These are phyloP conservation scores for Tetragonia tetragonoides DNA, from an alignment of 148 eudicot species.

Conservation along the genomic window DNA sequence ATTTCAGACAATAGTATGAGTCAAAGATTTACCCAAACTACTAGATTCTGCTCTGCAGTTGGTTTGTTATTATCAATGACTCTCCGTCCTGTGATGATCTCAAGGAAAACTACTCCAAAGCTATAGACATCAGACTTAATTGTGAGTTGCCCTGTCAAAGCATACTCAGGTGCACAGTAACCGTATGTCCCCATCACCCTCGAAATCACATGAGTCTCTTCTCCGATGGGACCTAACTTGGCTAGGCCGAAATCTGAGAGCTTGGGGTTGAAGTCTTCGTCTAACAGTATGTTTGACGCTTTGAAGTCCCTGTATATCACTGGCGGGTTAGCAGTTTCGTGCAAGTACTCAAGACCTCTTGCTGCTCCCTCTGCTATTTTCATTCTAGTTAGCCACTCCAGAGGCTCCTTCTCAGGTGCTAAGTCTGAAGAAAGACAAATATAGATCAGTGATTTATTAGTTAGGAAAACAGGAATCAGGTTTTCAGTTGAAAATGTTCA, in stretches of 20 bases:
- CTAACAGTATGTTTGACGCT: slow-evolving; percentile 74
- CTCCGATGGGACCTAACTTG: slow-evolving; percentile 69
- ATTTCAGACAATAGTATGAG: no score
- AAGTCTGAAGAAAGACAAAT: slow-evolving; percentile 32
- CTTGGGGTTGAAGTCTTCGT: slow-evolving; percentile 54
- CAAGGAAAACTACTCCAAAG: slow-evolving; percentile 87
- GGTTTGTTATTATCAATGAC: slow-evolving; percentile 65
- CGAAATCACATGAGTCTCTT: slow-evolving; percentile 54
- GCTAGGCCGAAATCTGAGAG: slow-evolving; percentile 93
- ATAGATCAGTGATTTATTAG: neutral
- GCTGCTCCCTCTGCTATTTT: slow-evolving; percentile 79
- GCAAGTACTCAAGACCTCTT: slow-evolving; percentile 74
- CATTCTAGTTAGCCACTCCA: slow-evolving; percentile 70
- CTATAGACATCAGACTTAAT: slow-evolving; percentile 82
- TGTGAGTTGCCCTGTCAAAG: slow-evolving; percentile 65
- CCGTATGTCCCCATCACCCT: slow-evolving; percentile 92
- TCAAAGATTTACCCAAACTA: slow-evolving; percentile 58
- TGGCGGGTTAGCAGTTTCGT: slow-evolving; percentile 73
- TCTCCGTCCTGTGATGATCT: slow-evolving; percentile 77
- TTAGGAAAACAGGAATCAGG: neutral
- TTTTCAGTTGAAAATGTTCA: no score
- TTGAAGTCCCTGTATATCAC: slow-evolving; percentile 83
- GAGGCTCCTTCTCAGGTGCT: slow-evolving; percentile 36
- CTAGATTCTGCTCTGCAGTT: slow-evolving; percentile 66
- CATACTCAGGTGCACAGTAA: slow-evolving; percentile 88